phyloP scores from a whole-genome alignment of 192 early-diverging fungal genomes.

The Fimicolochytrium jonesii region DNA sequence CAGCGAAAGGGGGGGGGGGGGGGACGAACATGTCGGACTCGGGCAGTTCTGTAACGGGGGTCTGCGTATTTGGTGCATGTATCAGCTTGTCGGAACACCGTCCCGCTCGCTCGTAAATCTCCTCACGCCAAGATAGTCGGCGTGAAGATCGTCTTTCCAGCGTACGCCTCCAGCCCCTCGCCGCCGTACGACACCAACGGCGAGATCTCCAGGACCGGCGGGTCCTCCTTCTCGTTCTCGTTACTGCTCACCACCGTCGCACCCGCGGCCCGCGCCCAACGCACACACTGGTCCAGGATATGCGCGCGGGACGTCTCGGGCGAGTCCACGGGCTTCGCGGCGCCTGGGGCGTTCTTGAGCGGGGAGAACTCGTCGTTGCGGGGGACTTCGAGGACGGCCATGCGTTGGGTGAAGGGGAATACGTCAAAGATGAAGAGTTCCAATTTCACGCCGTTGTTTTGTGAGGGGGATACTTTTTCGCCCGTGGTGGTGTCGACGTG shows the following conservation, averaged over 20 bases:
- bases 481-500: conserved; percentile 76
- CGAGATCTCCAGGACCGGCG: conserved; percentile 75
- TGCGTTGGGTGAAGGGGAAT: conserved; percentile 80
- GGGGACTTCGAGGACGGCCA: conserved; percentile 91
- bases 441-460: conserved; percentile 95
- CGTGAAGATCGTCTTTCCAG: conserved; percentile 63
- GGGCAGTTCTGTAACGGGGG: too few species aligned
- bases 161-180: conserved; percentile 81
- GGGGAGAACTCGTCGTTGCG: conserved; percentile 96
- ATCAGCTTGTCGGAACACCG: too few species aligned
- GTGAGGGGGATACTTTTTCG: conserved; percentile 61
- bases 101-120: too few species aligned
- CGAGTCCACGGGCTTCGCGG: conserved; percentile 71
- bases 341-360: conserved; percentile 93
- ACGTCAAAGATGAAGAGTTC: conserved; percentile 99
- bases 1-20: too few species aligned
- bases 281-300: conserved; percentile 79
- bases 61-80: too few species aligned
- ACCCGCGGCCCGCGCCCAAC: conserved; percentile 83
- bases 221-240: conserved; percentile 33
- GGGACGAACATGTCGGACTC: too few species aligned
- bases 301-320: conserved; percentile 92
- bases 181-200: conserved; percentile 88
- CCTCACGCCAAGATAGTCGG: too few species aligned
- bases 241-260: conserved; percentile 60